A percentile compares a stretch with the other conserved stretches of the same genome.
These are phyloP conservation scores for Rhodotorula paludigena DNA, from an alignment of 768 basidiomycete species.

Conservation along the genomic window DNA sequence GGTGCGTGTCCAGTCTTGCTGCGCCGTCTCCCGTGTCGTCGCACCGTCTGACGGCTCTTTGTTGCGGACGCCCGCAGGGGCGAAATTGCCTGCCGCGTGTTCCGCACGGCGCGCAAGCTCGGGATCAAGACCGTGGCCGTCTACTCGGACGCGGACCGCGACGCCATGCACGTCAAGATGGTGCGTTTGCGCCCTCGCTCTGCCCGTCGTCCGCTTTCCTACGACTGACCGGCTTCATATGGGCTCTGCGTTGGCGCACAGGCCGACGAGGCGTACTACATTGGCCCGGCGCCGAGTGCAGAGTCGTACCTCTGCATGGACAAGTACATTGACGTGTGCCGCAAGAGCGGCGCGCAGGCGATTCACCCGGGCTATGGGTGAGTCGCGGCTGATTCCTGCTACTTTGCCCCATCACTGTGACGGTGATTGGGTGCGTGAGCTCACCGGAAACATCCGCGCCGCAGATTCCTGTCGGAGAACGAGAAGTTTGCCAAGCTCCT, in stretches of 20 bases:
- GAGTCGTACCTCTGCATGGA: slow-evolving; percentile 86
- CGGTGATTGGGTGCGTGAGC: no score
- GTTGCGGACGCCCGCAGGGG: slow-evolving; percentile 59
- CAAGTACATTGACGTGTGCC: slow-evolving; percentile 79
- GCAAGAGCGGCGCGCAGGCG: slow-evolving; percentile 77
- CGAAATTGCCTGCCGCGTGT: slow-evolving; percentile 92
- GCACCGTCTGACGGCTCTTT: no score
- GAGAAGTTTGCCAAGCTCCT: slow-evolving; percentile 70
- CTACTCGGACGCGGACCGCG: slow-evolving; percentile 77
- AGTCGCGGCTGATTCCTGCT: not conserved
- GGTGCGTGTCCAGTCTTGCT: slow-evolving; percentile 52
- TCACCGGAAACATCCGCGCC: no score
- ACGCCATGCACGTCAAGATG: slow-evolving; percentile 75
- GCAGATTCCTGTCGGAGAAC: slow-evolving; percentile 77
- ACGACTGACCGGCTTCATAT: not conserved
- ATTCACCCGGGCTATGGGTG: slow-evolving; percentile 76
- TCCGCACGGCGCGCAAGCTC: slow-evolving; percentile 77
- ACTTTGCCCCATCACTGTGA: not conserved
- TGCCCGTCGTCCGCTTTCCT: no score
- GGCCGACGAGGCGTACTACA: slow-evolving; percentile 86
- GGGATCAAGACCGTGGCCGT: slow-evolving; percentile 90
- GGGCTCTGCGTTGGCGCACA: slow-evolving; percentile 32
- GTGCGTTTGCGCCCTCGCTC: slow-evolving; percentile 47
- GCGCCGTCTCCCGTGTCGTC: not conserved
- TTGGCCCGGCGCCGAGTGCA: slow-evolving; percentile 81